Base-by-base conservation (phyloP, 2,329 filamentous ascomycete genomes). In the Lachnellula hyalina region DNA sequence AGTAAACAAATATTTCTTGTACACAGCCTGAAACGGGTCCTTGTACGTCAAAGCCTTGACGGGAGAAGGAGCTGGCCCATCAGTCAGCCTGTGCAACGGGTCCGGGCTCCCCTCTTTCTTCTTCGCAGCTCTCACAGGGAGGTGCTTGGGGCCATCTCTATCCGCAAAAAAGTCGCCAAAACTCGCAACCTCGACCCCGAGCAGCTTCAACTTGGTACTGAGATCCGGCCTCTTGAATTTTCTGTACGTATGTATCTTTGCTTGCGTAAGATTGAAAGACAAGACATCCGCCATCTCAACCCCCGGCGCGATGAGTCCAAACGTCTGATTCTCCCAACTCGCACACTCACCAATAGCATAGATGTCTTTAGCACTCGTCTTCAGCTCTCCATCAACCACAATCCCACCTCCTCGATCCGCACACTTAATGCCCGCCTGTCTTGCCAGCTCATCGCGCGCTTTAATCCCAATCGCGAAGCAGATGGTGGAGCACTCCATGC, bases 161-260 rank as follows among this genome's bases (percentile, higher is more conserved):
- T 96, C 91, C 0, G 91, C 91, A 62, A 96, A 96, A 75, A 92
- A 96, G 68, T 96, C 92, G 0, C 92, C 91, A 67, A 96, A 96
- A 66, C 89, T 94, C 17, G 92, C 92, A 4, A 96, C 92, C 61
- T 96, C 89, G 8, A 96, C 90, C 0, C 91, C 91, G 0, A 96
- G 78, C 0, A 96, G 76, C 75, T 96, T 96, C 32, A 96, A 75
- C 69, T 96, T 96, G 0, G 91, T 96, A 75, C 91, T 96, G 41
- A 96, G 76, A 69, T 96, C 90, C 0, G 91, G 92, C 4, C 85
- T 76, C 70, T 89, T 90, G 76, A 95, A 96, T 32, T 75, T 76
- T 34, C 87, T 78, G 2, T 82, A 82, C 6, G 82, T 72, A 67
- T 93, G 87, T 2, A 83, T 79, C 67, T 87, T 86, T 34, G 89